Evolutionary conservation across 768 basidiomycete genomes (phyloP), one percentile per base, ranked within the genome.

Genomic region (Mycena metata): DNA sequence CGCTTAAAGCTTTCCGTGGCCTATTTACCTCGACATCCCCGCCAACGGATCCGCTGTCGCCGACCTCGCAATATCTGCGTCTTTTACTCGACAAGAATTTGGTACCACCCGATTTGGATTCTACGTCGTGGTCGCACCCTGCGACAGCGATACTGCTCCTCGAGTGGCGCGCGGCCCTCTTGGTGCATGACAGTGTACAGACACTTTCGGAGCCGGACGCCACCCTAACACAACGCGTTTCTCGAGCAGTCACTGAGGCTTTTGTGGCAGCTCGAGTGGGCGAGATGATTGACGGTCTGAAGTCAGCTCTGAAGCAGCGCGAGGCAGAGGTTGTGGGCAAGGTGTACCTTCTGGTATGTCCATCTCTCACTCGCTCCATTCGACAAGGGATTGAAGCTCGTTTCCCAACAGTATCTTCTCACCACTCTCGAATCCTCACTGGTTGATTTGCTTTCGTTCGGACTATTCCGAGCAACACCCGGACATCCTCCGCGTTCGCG

Each of bases 161-260:
- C 8, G 90, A 91, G 69, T 86, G 85, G 82, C 87, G 92, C 39
- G 93, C 92, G 0, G 91, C 90, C 0, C 77, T 85, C 16, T 73
- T 90, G 16, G 87, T 93, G 1, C 79, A 82, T 36, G 83, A 85
- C 30, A 75, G 81, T 35, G 84, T 82, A 0, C 78, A 79, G 56
- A 79, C 80, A 30, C 67, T 72, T 6, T 54, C 61, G 8, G 80
- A 82, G n/a, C 72, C 79, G 0, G 91, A 93, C 74, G 84, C 90
- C 0, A 86, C 83, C 59, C 83, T 83, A 5, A 84, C 86, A 60
- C 87, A 87, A 45, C 83, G 90, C 15, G 85, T 91, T 0, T 83
- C 90, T 1, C 86, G 83, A 66, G 92, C 89, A 0, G 83, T 91
- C 5, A 87, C 88, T 0, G 92, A 94, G 63, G 90, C 91, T 0